Evolutionary conservation across 2,329 filamentous ascomycete species (phyloP).

Genomic region (Ceratocystis diversiconidia): DNA sequence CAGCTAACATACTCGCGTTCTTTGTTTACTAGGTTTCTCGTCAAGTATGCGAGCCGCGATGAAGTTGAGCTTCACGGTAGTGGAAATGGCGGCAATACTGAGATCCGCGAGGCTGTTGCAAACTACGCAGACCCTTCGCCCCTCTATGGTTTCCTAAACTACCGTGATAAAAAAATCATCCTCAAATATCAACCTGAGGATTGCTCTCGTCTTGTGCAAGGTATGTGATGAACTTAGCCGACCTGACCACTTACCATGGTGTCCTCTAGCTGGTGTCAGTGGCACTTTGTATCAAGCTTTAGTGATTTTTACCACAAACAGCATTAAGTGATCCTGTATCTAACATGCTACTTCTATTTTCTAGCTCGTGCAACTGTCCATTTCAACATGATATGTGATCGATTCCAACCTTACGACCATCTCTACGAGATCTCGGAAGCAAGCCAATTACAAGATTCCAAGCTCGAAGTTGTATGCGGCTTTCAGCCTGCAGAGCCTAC

Average conservation of each 20-base stretch:
- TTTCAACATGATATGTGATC: constrained; percentile 51
- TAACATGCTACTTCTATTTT: constrained; percentile 14
- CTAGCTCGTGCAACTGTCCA: constrained; percentile 69
- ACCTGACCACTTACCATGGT: background rate
- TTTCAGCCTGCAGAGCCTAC: constrained; percentile 60
- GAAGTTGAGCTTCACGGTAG: constrained; percentile 64
- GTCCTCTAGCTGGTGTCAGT: background rate
- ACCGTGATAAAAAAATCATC: constrained; percentile 76
- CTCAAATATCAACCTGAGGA: constrained; percentile 87
- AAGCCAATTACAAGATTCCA: constrained; percentile 73
- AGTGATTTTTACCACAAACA: background rate
- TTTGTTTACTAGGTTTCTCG: constrained; percentile 58
- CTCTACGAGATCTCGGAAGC: constrained; percentile 61
- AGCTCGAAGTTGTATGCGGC: constrained; percentile 76
- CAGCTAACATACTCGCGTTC: constrained; percentile 7
- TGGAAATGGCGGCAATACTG: constrained; percentile 69
- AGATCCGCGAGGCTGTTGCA: constrained; percentile 65
- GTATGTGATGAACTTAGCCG: constrained; percentile 35
- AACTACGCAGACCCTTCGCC: constrained; percentile 74
- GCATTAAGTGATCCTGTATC: background rate
- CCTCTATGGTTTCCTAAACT: constrained; percentile 81
- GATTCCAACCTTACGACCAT: constrained; percentile 75
- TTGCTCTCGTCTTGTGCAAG: constrained; percentile 82
- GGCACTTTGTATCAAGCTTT: background rate
- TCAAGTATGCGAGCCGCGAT: constrained; percentile 83